These are phyloP conservation scores for Neonothopanus nambi DNA, from an alignment of 1,284 basidiomycete species.

Conservation along the genomic window DNA sequence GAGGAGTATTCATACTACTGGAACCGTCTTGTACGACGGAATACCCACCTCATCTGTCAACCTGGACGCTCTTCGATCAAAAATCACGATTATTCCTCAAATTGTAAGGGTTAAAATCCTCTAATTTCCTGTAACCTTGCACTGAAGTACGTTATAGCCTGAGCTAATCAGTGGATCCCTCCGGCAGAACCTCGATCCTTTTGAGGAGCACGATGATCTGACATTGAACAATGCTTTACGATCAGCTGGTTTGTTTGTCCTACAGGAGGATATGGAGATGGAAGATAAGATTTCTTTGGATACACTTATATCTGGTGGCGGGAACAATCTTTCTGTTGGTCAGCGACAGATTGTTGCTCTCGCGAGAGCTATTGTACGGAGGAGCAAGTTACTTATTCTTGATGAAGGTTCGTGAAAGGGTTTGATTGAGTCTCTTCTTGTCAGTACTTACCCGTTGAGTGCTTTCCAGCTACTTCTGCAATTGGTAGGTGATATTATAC, in stretches of 20 bases:
- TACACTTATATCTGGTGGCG: slow-evolving; percentile 54
- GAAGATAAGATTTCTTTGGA: slow-evolving; percentile 56
- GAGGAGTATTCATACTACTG: slow-evolving; percentile 59
- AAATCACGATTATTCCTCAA: slow-evolving; percentile 65
- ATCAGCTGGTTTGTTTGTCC: slow-evolving; percentile 53
- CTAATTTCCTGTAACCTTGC: background rate
- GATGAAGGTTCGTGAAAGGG: slow-evolving; percentile 51
- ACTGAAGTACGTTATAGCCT: slow-evolving; percentile 45
- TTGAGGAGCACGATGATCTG: slow-evolving; percentile 71
- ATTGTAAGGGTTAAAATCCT: slow-evolving; percentile 32
- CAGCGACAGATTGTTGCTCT: slow-evolving; percentile 41
- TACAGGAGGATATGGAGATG: slow-evolving; percentile 41
- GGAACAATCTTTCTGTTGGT: slow-evolving; percentile 33
- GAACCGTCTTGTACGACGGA: slow-evolving; percentile 55
- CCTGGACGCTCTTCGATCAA: slow-evolving; percentile 60
- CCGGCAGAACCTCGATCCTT: slow-evolving; percentile 68
- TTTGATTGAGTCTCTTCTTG: too few relatives aligned
- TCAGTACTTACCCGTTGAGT: background rate
- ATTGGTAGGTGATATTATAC: slow-evolving; percentile 28
- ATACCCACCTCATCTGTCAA: slow-evolving; percentile 51
- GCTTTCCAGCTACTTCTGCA: slow-evolving; percentile 31
- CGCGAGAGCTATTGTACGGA: slow-evolving; percentile 29
- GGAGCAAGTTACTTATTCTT: slow-evolving; percentile 49
- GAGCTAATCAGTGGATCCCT: slow-evolving; percentile 63
- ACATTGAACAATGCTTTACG: slow-evolving; percentile 54